Evolutionary conservation across 2,329 filamentous ascomycete species (phyloP).

Genomic region (Scedosporium dehoogii): DNA sequence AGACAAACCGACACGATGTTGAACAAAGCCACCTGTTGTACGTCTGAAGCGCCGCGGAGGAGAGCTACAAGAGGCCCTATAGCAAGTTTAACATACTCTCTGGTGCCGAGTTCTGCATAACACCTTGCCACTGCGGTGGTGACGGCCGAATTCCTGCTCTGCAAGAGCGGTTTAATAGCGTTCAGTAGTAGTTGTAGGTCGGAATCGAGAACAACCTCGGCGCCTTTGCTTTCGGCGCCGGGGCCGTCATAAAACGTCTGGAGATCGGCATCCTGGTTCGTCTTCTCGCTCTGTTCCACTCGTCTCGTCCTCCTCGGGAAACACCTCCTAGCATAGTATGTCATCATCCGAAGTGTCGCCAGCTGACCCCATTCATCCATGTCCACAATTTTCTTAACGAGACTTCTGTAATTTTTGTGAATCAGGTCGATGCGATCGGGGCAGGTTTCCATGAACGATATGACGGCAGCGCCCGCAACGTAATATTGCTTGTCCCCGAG

Average conservation of each 20-base stretch:
- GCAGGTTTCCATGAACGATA: conserved; percentile 81
- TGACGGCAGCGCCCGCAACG: conserved; percentile 88
- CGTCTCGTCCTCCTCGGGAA: conserved; percentile 64
- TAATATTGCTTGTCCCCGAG: conserved; percentile 91
- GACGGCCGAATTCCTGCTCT: conserved; percentile 87
- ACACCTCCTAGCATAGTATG: conserved; percentile 73
- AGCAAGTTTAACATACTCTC: conserved; percentile 62
- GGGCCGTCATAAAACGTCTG: conserved; percentile 60
- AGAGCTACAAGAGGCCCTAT: conserved; percentile 81
- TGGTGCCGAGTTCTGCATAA: conserved; percentile 75
- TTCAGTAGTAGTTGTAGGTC: conserved; percentile 77
- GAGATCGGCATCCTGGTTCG: conserved; percentile 27
- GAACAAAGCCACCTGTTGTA: conserved; percentile 81
- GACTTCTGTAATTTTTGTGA: conserved; percentile 75
- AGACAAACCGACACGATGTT: conserved; percentile 94
- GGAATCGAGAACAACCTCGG: conserved; percentile 60
- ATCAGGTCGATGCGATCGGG: conserved; percentile 80
- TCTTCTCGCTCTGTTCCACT: conserved; percentile 21
- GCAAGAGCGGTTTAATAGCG: conserved; percentile 71
- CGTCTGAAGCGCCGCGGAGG: conserved; percentile 73
- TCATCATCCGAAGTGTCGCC: conserved; percentile 71
- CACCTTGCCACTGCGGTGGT: conserved; percentile 78
- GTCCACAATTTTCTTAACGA: conserved; percentile 87
- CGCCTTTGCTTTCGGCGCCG: conserved; percentile 38
- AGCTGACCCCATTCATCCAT: conserved; percentile 99